Evolutionary conservation across 257 asterid genomes (phyloP), one percentile per base, ranked within the genome.

Genomic region (Capsicum baccatum): DNA sequence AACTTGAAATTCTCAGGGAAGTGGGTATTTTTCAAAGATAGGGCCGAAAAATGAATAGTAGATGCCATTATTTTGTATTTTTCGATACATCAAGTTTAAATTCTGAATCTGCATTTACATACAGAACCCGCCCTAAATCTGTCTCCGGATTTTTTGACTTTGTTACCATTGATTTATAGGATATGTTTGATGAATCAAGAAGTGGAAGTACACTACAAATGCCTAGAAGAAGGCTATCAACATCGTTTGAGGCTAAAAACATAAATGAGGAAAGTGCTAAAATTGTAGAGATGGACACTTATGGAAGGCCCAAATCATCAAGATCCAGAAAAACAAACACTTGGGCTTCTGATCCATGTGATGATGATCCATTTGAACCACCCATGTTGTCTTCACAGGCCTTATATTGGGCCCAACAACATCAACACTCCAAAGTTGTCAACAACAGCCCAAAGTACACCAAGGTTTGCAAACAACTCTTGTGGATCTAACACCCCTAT

Each of bases 281-380:
- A 81, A 94, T 92, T 83, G 93, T 95, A 47, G 98, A 94, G 78
- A 89, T 95, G n/a, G 99, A 95, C 11, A 92, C 95, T 26, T 26
- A 1, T 2, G 95, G 95, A 80, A 79, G 92, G 82, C 87, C 93
- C 35, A 89, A 85, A 82, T 86, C 92, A 82, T 86, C 92, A 67
- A 91, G 93, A 88, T 88, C 97, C 86, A 80, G 94, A 21, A 84
- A 94, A 88, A 86, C 86, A 86, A 79, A 79, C 83, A 83, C 92
- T 9, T 89, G 87, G 91, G 85, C 83, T 83, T 80, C 79, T 10
- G 89, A 89, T 17, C 48, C 89, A 26, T 87, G 84, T 16, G 90
- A 91, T 5, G 87, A 86, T 5, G 87, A 86, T 48, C 74, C 89
- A 0, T 86, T 78, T 6, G 88, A 86, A 6, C 48, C 42, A 16